Evolutionary conservation across 805 yeast genomes (phyloP), one percentile per base, ranked within the genome.

Genomic region (Candida jianshihensis): DNA sequence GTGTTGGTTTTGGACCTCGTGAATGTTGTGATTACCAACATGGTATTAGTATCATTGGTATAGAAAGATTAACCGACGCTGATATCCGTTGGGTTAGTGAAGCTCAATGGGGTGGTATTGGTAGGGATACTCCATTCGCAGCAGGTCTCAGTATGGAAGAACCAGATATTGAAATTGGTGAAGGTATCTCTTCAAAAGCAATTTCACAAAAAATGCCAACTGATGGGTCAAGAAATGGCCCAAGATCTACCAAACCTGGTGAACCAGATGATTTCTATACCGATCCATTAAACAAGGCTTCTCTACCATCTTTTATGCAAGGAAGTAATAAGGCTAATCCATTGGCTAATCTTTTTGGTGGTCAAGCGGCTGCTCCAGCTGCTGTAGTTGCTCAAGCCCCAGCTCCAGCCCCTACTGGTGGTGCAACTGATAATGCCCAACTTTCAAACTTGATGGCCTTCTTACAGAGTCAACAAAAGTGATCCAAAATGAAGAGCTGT

Each of bases 1-100:
- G 97, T 47, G 97, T 92, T 43, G 98, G 98, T 1, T 92, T 84
- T 54, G 98, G 98, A 5, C 98, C 98, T 37, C 78, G 98, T 66
- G 97, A 92, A 59, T 90, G 97, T 66, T 86, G 96, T 59, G 94
- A 92, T 61, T 92, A 92, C 61, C 89, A 81, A 54, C 81, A 81
- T 39, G 98, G 98, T 43, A 71, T 81, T 26, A 82, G 95, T 41
- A 74, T 88, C 26, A 87, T 92, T 42, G 96, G 97, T 13, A 64
- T 92, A 34, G 75, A 74, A 40, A 75, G 96, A 51, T 70, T 92
- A 48, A 92, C 98, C 0, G 98, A 92, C 41, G 96, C 97, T 16
- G 98, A 92, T 59, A 76, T 71, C 53, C 69, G 81, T 43, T 92
- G 98, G 98, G 75, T 86, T 11, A 82, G 76, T 25, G 66, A 72